These are phyloP conservation scores for Carex arenaria DNA, from an alignment of 202 grass and related monocot genomes.

Conservation along the genomic window DNA sequence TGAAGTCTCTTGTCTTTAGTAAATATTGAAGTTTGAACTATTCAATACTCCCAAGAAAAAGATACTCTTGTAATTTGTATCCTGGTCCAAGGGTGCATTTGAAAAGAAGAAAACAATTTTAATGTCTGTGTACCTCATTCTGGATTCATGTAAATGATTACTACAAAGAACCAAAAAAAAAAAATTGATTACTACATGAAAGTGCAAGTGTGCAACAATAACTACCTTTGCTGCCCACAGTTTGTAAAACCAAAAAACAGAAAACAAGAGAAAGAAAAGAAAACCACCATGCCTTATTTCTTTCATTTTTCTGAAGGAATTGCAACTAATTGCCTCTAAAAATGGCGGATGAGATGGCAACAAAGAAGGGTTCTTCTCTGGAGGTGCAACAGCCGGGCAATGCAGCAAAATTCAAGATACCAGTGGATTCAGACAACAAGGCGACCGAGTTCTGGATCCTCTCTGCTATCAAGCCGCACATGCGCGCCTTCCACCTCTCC, in stretches of 20 bases:
- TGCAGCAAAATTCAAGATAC: constrained; percentile 49
- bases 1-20: neutral
- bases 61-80: neutral
- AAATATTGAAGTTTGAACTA: neutral
- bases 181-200: neutral
- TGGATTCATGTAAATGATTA: neutral
- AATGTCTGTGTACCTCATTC: neutral
- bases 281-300: neutral
- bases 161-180: too few species aligned
- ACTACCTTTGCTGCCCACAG: neutral
- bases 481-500: constrained; percentile 74
- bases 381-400: constrained; percentile 22
- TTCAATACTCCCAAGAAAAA: neutral
- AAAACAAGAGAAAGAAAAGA: neutral
- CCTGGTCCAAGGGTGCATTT: neutral
- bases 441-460: constrained; percentile 90
- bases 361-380: neutral
- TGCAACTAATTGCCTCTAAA: neutral
- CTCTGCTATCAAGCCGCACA: constrained; percentile 68
- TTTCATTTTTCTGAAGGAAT: neutral
- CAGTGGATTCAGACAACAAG: constrained; percentile 84
- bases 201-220: neutral
- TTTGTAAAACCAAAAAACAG: neutral
- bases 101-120: neutral
- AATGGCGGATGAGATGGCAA: neutral